These are phyloP conservation scores for Irpex lacteus DNA, from an alignment of 1,284 basidiomycete genomes.

Conservation along the genomic window DNA sequence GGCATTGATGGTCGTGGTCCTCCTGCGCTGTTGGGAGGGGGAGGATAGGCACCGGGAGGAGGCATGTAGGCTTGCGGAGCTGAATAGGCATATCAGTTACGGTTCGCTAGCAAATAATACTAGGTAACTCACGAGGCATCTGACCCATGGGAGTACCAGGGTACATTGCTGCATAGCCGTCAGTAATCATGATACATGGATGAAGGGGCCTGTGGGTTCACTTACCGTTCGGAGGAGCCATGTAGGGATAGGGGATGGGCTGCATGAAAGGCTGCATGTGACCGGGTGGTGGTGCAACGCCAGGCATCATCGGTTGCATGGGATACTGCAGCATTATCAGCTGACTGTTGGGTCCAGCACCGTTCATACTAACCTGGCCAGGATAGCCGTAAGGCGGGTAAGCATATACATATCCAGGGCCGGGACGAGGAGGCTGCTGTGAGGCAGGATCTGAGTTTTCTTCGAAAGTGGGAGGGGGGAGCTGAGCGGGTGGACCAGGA, in stretches of 20 bases:
- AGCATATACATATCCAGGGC: constrained; percentile 60
- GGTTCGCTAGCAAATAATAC: background rate
- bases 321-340: constrained; percentile 4
- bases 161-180: constrained; percentile 63
- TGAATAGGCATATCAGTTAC: constrained; percentile 20
- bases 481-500: constrained; percentile 63
- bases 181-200: background rate
- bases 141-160: constrained; percentile 72
- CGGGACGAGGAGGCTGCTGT: constrained; percentile 42
- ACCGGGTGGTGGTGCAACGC: constrained; percentile 73
- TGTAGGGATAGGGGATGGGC: constrained; percentile 76
- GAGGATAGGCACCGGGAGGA: constrained; percentile 66
- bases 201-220: constrained; percentile 1
- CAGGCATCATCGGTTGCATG: constrained; percentile 71
- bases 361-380: constrained; percentile 53
- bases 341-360: background rate
- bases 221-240: constrained; percentile 68
- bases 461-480: constrained; percentile 65
- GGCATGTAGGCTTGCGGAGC: constrained; percentile 68
- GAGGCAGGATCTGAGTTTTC: constrained; percentile 54
- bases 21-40: constrained; percentile 69
- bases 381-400: constrained; percentile 75
- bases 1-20: constrained; percentile 76
- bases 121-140: constrained; percentile 68
- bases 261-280: constrained; percentile 83